These are phyloP conservation scores for Penicillium flavigenum DNA, from an alignment of 495 filamentous ascomycete species.

Conservation along the genomic window DNA sequence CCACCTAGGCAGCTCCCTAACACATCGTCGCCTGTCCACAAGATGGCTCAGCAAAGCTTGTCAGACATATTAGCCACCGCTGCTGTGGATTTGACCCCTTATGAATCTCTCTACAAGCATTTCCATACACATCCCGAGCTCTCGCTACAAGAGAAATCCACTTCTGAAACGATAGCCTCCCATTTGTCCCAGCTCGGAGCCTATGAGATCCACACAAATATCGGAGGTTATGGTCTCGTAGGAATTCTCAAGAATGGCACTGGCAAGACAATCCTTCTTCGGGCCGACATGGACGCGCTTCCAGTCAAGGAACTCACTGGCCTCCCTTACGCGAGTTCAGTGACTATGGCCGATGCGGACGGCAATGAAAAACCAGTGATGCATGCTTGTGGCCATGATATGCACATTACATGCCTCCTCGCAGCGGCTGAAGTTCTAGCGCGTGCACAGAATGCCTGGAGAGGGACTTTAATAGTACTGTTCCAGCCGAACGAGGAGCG, in stretches of 20 bases:
- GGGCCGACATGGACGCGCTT: conserved; percentile 56
- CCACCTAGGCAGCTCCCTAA: not conserved
- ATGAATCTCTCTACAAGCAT: conserved; percentile 55
- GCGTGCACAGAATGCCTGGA: conserved; percentile 37
- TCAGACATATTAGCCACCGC: conserved; percentile 24
- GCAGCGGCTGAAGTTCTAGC: conserved; percentile 47
- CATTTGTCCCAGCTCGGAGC: conserved; percentile 32
- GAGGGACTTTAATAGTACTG: conserved; percentile 52
- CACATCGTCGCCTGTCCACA: not conserved
- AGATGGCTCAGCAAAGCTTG: conserved; percentile 26
- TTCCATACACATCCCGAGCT: conserved; percentile 59
- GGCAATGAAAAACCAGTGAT: conserved; percentile 50
- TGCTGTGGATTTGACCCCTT: conserved; percentile 35
- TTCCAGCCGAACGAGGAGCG: conserved; percentile 58
- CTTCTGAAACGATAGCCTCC: conserved; percentile 41
- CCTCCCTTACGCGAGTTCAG: conserved; percentile 48
- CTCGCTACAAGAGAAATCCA: conserved; percentile 51
- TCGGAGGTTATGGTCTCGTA: conserved; percentile 51
- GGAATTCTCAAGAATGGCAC: conserved; percentile 47
- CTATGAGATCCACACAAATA: conserved; percentile 45
- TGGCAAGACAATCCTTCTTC: conserved; percentile 50
- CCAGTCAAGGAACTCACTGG: conserved; percentile 52
- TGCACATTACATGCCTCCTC: conserved; percentile 56
- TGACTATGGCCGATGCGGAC: conserved; percentile 43
- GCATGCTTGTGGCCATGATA: conserved; percentile 59